Conservation (phyloP, 345 rosid species). For the Citrus sp. region DNA sequence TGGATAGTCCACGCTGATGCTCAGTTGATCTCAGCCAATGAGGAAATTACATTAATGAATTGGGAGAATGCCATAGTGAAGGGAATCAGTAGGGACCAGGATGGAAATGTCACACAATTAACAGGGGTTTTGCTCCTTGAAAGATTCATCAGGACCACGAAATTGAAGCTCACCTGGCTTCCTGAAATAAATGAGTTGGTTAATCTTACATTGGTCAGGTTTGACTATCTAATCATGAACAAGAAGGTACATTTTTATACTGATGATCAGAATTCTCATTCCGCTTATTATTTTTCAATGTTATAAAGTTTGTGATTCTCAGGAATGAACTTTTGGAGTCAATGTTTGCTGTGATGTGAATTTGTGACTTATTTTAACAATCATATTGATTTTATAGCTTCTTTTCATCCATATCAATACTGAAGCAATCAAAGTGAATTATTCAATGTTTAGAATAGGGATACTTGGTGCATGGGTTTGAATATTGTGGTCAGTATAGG, state of each 20-base stretch:
- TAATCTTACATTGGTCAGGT: slow-evolving; percentile 53
- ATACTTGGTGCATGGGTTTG: neutral
- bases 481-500: neutral
- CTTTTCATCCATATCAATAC: neutral
- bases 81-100: slow-evolving; percentile 54
- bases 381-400: neutral
- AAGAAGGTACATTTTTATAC: slow-evolving; percentile 48
- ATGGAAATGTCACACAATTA: slow-evolving; percentile 52
- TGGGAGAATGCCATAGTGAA: slow-evolving; percentile 89
- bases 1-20: slow-evolving; percentile 86
- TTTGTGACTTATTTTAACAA: neutral
- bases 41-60: slow-evolving; percentile 89
- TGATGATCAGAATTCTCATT: neutral
- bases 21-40: slow-evolving; percentile 50
- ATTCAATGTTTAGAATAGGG: neutral
- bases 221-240: slow-evolving; percentile 61
- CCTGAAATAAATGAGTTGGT: slow-evolving; percentile 58
- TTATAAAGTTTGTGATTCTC: neutral
- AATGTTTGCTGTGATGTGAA: neutral
- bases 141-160: slow-evolving; percentile 85
- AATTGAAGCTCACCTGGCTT: slow-evolving; percentile 88
- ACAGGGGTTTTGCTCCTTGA: slow-evolving; percentile 71
- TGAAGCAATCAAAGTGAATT: neutral
- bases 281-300: neutral
- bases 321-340: neutral